Evolutionary conservation across 768 basidiomycete species (phyloP).

Genomic region (Podaxis mareebaensis): DNA sequence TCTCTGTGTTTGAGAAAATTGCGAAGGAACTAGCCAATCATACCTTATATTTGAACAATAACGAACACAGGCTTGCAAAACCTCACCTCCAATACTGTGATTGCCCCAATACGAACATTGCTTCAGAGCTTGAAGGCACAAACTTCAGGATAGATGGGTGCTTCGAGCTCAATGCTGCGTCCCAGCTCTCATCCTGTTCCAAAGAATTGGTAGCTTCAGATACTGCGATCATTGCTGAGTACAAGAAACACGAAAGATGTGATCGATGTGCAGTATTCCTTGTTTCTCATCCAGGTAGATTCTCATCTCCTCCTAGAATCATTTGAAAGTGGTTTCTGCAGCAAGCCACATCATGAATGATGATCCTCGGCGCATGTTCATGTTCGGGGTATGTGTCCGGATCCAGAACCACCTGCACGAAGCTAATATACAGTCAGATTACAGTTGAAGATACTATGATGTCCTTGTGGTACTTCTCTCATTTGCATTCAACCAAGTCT

Average conservation of each 20-base stretch:
- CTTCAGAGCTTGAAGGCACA: background rate
- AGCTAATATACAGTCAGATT: background rate
- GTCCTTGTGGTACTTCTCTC: slow-evolving; percentile 14
- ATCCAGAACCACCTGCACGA: background rate
- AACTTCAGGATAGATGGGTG: background rate
- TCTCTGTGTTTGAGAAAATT: background rate
- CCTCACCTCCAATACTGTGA: background rate
- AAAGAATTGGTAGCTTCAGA: background rate
- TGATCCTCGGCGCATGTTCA: slow-evolving; percentile 24
- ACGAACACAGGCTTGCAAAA: background rate
- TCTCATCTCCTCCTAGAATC: slow-evolving; percentile 11
- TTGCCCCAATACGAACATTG: background rate
- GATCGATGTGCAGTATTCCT: background rate
- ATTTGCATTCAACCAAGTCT: slow-evolving; percentile 2
- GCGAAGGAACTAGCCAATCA: background rate
- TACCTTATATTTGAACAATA: background rate
- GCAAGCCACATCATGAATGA: slow-evolving; percentile 25
- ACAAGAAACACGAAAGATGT: background rate
- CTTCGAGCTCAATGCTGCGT: background rate
- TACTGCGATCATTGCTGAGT: background rate
- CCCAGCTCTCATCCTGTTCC: no score
- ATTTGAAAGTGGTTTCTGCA: slow-evolving; percentile 3
- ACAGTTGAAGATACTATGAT: slow-evolving; percentile 11
- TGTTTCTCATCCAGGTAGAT: background rate
- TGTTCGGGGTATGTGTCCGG: slow-evolving; percentile 19